Base-by-base conservation (phyloP, 2,329 filamentous ascomycete genomes). In the Raffaelea ambrosiae region DNA sequence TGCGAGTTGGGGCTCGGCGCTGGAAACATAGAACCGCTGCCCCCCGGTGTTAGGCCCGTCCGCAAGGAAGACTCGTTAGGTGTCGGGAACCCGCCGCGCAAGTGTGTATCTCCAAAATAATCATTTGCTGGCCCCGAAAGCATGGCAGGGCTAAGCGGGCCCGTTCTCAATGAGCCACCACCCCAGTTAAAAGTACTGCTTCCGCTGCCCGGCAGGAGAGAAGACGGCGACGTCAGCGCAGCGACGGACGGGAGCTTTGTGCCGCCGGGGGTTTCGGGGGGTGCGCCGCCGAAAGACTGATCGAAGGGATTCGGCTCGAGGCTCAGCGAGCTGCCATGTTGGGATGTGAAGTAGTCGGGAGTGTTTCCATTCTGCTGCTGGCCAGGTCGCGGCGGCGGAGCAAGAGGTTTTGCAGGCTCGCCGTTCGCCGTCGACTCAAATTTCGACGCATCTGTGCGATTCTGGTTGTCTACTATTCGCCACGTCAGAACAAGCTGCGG, bases 221-320 rank as follows among this genome's bases (percentile, higher is more conserved):
- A 81, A 41, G 88, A 88, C 7, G 93, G 91, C 42, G 93, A 97
- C 21, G 93, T 94, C 58, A 98, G 77, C 53, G 89, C 79, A 42
- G 89, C 89, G 57, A 97, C 89, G 16, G 90, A 86, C 44, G 93
- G 93, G 53, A 98, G 73, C 60, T 95, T 84, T 50, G 80, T 82
- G 54, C 79, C 84, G 57, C 88, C 86, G 16, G 91, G 89, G 29
- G 91, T 95, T 64, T 95, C 88, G 57, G 81, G 69, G 43, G 73
- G 77, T 21, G 74, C 69, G 47, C 70, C 70, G 52, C 78, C 83
- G 63, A 98, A 98, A 7, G 91, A 96, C 67, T 93, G 88, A 65
- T 97, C 93, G 61, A 98, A 97, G 9, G 93, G 91, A 66, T 98
- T 97, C 51, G 89, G 89, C 71, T 97, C 93, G 64, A 86, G 78